Percentiles rank a stretch among this genome's conserved stretches.
Evolutionary conservation across 139 green algal species (phyloP).

Genomic region (Tetraselmis chui): DNA sequence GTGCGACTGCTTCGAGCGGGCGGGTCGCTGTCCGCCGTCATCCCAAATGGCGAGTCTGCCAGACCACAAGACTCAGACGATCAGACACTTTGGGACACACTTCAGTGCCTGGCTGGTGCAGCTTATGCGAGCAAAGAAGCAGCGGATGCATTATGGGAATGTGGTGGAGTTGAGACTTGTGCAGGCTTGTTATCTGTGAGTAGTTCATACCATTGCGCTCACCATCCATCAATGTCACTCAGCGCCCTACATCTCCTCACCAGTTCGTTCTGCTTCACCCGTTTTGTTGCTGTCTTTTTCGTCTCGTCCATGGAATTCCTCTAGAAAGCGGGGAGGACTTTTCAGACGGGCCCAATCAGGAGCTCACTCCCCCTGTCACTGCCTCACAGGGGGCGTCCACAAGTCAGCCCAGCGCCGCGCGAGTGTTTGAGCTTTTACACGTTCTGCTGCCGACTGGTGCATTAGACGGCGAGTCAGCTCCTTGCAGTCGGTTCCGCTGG

Average conservation of each 20-base stretch:
- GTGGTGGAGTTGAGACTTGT: background rate
- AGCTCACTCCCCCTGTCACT: background rate
- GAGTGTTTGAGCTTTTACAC: background rate
- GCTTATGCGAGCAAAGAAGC: background rate
- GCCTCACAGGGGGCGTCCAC: background rate
- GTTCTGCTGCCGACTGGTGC: background rate
- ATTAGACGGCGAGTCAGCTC: background rate
- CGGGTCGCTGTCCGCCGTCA: background rate
- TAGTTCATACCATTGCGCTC: no score
- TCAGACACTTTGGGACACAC: background rate
- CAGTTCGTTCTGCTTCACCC: background rate
- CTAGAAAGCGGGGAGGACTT: background rate
- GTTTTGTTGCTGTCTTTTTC: background rate
- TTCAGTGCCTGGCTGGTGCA: background rate
- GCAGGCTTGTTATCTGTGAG: background rate
- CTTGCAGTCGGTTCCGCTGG: background rate
- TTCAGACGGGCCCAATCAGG: background rate
- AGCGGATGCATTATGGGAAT: background rate
- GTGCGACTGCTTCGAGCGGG: background rate
- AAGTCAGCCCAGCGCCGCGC: no score
- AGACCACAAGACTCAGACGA: background rate
- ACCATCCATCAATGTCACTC: no score
- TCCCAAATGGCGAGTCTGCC: background rate
- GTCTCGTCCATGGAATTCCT: background rate
- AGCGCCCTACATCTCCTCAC: background rate